phyloP scores from a whole-genome alignment of 1,139 yeast genomes.

The Lodderomyces margitis region DNA sequence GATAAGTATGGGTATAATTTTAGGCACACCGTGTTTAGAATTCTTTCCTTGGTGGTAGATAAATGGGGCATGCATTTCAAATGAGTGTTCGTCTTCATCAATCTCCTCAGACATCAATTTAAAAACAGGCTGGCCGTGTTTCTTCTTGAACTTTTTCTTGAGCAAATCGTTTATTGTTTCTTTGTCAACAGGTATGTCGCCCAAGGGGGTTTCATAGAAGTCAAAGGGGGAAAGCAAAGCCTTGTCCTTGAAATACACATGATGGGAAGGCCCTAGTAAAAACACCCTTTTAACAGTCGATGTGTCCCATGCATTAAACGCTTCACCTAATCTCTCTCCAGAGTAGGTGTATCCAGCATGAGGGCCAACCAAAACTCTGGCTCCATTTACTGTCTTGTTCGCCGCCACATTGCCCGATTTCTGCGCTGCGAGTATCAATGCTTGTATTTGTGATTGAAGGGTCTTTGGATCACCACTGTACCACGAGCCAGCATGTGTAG shows the following conservation, averaged over 20 bases:
- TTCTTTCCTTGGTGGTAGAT: conserved; percentile 33
- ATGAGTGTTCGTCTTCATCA: conserved; percentile 88
- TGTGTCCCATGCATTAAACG: conserved; percentile 72
- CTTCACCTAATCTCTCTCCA: conserved; percentile 73
- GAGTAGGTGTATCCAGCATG: conserved; percentile 94
- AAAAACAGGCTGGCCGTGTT: conserved; percentile 29
- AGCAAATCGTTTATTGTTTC: conserved; percentile 37
- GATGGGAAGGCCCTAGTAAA: conserved; percentile 92
- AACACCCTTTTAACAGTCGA: conserved; percentile 61
- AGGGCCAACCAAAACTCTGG: conserved; percentile 61
- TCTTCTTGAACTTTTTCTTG: conserved; percentile 14
- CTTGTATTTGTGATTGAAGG: conserved; percentile 50
- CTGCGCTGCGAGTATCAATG: conserved; percentile 31
- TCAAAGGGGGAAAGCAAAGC: conserved; percentile 57
- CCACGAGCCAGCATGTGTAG: conserved; percentile 93
- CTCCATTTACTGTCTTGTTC: conserved; percentile 40
- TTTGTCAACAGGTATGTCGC: conserved; percentile 65
- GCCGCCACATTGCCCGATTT: conserved; percentile 10
- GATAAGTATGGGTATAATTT: conserved; percentile 77
- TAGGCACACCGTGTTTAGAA: conserved; percentile 42
- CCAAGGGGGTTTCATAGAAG: conserved; percentile 77
- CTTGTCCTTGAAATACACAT: conserved; percentile 66
- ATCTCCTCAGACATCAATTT: conserved; percentile 53
- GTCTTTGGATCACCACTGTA: conserved; percentile 49
- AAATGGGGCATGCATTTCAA: conserved; percentile 93